These are phyloP conservation scores for Scutellospora calospora DNA, from an alignment of 371 early-diverging fungal species.

Conservation along the genomic window DNA sequence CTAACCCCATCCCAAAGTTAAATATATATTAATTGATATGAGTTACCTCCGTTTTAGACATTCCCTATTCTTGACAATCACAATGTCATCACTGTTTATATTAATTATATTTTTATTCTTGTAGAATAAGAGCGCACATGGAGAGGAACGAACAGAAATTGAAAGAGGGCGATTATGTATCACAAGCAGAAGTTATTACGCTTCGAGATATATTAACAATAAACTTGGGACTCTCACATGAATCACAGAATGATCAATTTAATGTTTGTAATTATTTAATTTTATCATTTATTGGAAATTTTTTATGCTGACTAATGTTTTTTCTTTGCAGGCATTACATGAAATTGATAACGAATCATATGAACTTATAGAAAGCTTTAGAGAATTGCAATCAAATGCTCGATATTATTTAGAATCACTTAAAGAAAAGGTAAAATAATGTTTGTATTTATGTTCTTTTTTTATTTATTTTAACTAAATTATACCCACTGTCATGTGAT, in stretches of 20 bases:
- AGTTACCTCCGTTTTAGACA: too few species aligned
- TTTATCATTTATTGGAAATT: background rate
- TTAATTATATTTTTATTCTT: background rate
- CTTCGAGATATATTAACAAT: conserved; percentile 56
- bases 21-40: too few species aligned
- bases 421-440: conserved; percentile 47
- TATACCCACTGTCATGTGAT: background rate
- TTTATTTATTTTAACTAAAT: background rate
- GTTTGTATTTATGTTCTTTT: background rate
- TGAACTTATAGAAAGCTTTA: conserved; percentile 52
- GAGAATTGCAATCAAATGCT: conserved; percentile 52
- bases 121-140: conserved; percentile 51
- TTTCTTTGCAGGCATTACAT: background rate
- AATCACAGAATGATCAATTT: conserved; percentile 14
- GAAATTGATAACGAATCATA: conserved; percentile 40
- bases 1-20: too few species aligned
- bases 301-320: background rate
- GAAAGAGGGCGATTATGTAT: conserved; percentile 49
- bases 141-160: conserved; percentile 50
- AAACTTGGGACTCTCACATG: conserved; percentile 54
- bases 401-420: conserved; percentile 51
- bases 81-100: background rate
- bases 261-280: background rate
- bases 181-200: conserved; percentile 56
- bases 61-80: background rate